Conservation (phyloP, 352 stramenopile genomes). For the Globisporangium carolinianum region DNA sequence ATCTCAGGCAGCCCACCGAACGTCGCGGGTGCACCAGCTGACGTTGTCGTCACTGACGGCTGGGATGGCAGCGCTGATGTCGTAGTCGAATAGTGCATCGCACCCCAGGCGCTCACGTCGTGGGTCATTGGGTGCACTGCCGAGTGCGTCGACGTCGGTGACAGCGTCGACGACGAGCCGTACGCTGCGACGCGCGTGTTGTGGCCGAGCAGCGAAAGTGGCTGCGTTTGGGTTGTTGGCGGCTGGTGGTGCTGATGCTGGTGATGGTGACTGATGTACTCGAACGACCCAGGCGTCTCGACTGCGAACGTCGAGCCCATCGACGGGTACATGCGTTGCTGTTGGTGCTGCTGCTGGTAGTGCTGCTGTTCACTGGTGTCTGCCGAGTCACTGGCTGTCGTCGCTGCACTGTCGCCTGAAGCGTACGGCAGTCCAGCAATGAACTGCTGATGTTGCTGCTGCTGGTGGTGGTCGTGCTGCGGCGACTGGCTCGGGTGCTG, state of each 20-base stretch:
- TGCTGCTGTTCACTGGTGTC: not conserved
- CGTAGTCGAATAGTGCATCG: not conserved
- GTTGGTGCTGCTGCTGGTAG: not conserved
- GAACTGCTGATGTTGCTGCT: not conserved
- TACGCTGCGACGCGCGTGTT: not conserved
- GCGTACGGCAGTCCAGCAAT: not conserved
- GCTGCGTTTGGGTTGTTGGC: not conserved
- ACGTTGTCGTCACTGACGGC: not conserved
- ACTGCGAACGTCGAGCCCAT: not conserved
- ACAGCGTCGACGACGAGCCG: not conserved
- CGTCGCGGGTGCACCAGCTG: not conserved
- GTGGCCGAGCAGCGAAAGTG: not conserved
- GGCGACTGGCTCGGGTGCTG: too few species aligned
- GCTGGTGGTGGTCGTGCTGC: too few species aligned
- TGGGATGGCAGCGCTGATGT: too few species aligned
- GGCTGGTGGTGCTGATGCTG: not conserved
- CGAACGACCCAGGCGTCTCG: not conserved
- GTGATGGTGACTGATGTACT: not conserved
- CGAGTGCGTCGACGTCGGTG: slow-evolving; percentile 1
- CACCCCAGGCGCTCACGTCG: not conserved
- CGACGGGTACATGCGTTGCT: slow-evolving; percentile 1
- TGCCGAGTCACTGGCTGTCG: not conserved
- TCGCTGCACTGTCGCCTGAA: not conserved
- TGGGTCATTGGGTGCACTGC: not conserved
- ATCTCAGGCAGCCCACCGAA: not conserved